Base-by-base conservation (phyloP, 169 alveolate species). In the Amoebophrya sp. region DNA sequence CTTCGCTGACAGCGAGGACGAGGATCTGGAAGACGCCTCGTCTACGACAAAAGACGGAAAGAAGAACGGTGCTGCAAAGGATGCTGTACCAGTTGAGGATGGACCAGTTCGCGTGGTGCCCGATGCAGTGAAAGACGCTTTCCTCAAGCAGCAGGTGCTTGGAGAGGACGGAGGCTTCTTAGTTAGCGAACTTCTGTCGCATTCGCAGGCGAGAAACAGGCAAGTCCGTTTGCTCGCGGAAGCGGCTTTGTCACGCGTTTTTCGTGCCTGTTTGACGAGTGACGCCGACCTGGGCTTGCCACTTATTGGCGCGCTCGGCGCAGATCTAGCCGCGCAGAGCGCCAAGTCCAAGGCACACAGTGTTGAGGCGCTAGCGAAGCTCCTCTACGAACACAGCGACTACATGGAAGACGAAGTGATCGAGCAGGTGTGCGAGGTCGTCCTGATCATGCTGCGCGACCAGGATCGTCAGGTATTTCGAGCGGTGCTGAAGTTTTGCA, bases 361-460 rank as follows among this genome's bases (percentile, higher is more conserved):
- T 36, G 83, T 65, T 29, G 83, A 65, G 83, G 83, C 83, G 33
- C 83, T 65, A 10, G 83, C 83, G 33, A 65, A 65, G 83, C 83
- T 65, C 33, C 26, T 65, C 33, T 65, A 65, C 83, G 83, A 65
- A 36, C 83, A 65, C 83, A 36, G 39, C 38, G 83, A 65, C 33
- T 29, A 65, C 83, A 65, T 65, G 83, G 83, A 65, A 10, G 83
- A 65, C 36, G 83, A 65, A 1, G 26, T 65, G 2, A 29, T 65
- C 38, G 83, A 65, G 33, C 83, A 65, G 83, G 26, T 65, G 10
- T 65, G 83, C 83, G 83, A 65, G 83, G 83, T 65, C 33, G 83
- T 65, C 36, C 26, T 65, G 33, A 65, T 65, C n/a, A 29, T 65
- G 83, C 83, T 65, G 83, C 83, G 83, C 33, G 83, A 65, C 83